phyloP scores from a whole-genome alignment of 192 early-diverging fungal species.

The Funneliformis geosporum region DNA sequence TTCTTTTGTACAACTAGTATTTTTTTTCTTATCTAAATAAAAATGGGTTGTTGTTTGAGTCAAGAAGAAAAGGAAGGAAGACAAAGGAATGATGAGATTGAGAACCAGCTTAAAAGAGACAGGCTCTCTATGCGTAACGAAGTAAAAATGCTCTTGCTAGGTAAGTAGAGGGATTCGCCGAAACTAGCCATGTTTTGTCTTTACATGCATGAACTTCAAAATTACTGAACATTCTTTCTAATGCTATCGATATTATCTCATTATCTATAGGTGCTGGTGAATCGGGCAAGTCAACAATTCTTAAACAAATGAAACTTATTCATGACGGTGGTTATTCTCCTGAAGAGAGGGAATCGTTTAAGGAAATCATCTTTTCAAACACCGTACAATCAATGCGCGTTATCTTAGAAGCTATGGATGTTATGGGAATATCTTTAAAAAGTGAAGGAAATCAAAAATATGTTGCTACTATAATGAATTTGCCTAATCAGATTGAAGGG shows the following conservation, averaged over 20 bases:
- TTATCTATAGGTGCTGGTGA: constrained; percentile 80
- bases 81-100: constrained; percentile 87
- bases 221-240: not conserved
- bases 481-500: constrained; percentile 86
- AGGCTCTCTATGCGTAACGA: constrained; percentile 81
- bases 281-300: constrained; percentile 95
- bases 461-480: constrained; percentile 74
- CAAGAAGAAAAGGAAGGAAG: constrained; percentile 85
- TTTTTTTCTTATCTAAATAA: not conserved
- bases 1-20: not conserved
- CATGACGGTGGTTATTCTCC: constrained; percentile 91
- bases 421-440: constrained; percentile 74
- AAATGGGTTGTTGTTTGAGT: constrained; percentile 89
- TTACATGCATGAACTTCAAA: not conserved
- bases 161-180: constrained; percentile 36
- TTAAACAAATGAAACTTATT: constrained; percentile 99
- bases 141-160: constrained; percentile 96
- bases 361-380: constrained; percentile 95
- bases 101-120: constrained; percentile 84
- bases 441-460: constrained; percentile 71
- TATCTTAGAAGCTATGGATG: constrained; percentile 93
- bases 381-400: constrained; percentile 95
- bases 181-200: constrained; percentile 16
- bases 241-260: not conserved
- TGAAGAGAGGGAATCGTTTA: constrained; percentile 91